phyloP scores from a whole-genome alignment of 2,329 filamentous ascomycete genomes.

The Elsinoe australis region DNA sequence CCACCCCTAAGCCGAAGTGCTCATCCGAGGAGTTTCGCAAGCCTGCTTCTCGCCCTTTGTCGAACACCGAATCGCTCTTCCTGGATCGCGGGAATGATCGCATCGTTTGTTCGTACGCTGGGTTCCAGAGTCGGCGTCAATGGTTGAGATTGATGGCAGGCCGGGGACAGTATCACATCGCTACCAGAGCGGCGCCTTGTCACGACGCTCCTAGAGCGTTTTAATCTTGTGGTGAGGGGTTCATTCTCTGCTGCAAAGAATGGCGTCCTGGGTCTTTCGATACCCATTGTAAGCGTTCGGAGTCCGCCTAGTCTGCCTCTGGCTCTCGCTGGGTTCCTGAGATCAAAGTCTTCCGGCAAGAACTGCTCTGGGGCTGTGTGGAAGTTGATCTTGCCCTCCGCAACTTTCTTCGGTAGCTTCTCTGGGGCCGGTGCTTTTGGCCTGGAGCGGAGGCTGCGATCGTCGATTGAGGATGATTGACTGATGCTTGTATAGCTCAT shows the following conservation, averaged over 20 bases:
- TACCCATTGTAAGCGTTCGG: conserved; percentile 19
- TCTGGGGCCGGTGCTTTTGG: conserved; percentile 19
- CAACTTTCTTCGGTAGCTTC: neutral
- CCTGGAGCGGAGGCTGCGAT: conserved; percentile 11
- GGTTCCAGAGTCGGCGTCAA: neutral
- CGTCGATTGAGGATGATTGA: conserved; percentile 25
- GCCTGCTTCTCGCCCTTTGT: conserved; percentile 12
- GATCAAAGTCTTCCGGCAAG: conserved; percentile 42
- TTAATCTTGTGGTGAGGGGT: conserved; percentile 10
- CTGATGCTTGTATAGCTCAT: conserved; percentile 44
- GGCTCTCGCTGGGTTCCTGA: conserved; percentile 23
- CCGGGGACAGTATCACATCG: too few relatives aligned
- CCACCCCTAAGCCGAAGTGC: too few relatives aligned
- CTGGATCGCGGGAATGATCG: neutral
- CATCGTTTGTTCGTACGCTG: neutral
- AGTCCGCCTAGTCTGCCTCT: conserved; percentile 17
- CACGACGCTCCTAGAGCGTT: conserved; percentile 15
- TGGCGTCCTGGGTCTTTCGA: conserved; percentile 18
- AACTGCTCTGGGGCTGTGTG: conserved; percentile 43
- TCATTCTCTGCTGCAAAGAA: conserved; percentile 17
- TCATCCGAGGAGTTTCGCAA: conserved; percentile 12
- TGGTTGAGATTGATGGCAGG: too few relatives aligned
- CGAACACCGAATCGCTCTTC: conserved; percentile 3
- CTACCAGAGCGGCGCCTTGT: conserved; percentile 1
- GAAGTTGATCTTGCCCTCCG: conserved; percentile 34